Evolutionary conservation across 1,139 yeast genomes (phyloP), one percentile per base, ranked within the genome.

Genomic region (Pichiaceae sp.): DNA sequence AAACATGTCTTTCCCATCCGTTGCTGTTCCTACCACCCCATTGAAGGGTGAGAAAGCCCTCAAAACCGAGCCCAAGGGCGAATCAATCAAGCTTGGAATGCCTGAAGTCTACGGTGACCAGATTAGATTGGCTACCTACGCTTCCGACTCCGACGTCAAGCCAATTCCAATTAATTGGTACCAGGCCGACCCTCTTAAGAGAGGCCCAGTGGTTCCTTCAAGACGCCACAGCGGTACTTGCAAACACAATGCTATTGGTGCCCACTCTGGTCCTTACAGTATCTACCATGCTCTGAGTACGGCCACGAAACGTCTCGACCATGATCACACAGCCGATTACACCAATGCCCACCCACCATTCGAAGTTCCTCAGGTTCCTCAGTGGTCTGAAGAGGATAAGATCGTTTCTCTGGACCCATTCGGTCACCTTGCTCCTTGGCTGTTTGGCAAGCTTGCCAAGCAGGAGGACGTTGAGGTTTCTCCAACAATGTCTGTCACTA

Each of bases 281-380:
- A 64, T 75, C 37, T 75, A 75, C 55, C 79, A 73, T 46, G 81
- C 81, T 3, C 57, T 75, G 38, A 78, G 79, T 3, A 70, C 73
- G 33, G 81, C 72, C 12, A 62, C 75, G 17, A 66, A 68, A 39
- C 78, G 73, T 49, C 56, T 75, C 45, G 67, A 72, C 34, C 57
- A 65, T 24, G 56, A 63, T 38, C 72, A 74, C 51, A 55, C 56
- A 36, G 76, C 81, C n/a, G 76, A 75, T 45, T 75, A 68, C 51
- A 69, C 78, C 36, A 72, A 75, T 50, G 68, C 80, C 17, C 70
- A 75, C 49, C 81, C 82, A n/a, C 76, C 77, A 6, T 71, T 72
- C 36, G 50, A 68, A 19, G 60, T 75, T 44, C 67, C 68, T 8
- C 73, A 70, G 34, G 70, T 67, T 42, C 64, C 70, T 17, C 71